Evolutionary conservation across 495 filamentous ascomycete species (phyloP), one percentile per base, ranked within the genome.

Genomic region (Letharia columbiana): DNA sequence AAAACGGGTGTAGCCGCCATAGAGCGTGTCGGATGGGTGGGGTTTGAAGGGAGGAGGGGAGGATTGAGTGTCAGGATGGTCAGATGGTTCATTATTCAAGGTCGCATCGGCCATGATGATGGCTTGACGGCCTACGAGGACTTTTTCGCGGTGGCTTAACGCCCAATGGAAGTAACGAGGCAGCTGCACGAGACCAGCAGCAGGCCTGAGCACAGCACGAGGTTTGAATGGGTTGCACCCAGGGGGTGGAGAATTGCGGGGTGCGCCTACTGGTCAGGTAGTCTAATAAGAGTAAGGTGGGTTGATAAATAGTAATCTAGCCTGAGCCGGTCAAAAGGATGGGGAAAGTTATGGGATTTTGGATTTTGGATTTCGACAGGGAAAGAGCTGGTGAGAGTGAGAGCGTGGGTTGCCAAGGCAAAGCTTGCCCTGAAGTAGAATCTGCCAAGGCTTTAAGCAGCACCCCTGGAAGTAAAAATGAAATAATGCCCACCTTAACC

Each of bases 1-100:
- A 71, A 91, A 91, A 64, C 88, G 86, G 54, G 84, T 81, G 73
- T 76, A 87, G 64, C 87, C 87, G 60, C 81, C 87, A 67, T 87
- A 86, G 54, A 68, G 72, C 18, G 50, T 35, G 23, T 66, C 63
- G 67, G 62, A 65, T 62, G 73, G 71, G 56, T 60, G 42, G 58
- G 69, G 64, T 66, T 60, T 52, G 67, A 54, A 63, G 52, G 68
- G 33, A 58, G 67, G 62, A 61, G 58, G 57, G 9, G 57, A 66
- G 49, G 41, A 37, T 45, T 40, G 61, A 31, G 28, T 0, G 52
- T 7, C 52, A 6, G 28, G 31, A 33, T 2, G 13, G 13, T 6
- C 6, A 9, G 52, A 33, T 33, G 61, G 42, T 44, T 47, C 42
- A 45, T 20, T 28, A 28, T 0, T 64, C 58, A 64, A 61, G 31